phyloP scores from a whole-genome alignment of 73 alveolate genomes.

The Uronychia setigera region DNA sequence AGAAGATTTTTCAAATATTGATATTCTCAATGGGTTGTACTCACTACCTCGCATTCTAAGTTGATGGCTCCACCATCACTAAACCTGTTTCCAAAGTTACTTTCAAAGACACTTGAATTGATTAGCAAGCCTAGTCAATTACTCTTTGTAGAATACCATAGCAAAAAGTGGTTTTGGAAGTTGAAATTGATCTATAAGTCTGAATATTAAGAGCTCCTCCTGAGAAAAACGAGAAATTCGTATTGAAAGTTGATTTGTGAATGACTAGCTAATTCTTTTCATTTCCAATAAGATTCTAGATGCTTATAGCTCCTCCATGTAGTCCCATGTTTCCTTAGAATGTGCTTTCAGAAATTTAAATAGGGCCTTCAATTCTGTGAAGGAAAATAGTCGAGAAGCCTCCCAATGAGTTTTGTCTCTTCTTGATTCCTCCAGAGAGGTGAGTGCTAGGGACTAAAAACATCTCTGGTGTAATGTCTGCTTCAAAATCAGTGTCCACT shows the following conservation, averaged over 20 bases:
- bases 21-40: neutral
- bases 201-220: neutral
- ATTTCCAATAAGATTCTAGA: neutral
- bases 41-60: neutral
- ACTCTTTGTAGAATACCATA: neutral
- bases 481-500: neutral
- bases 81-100: neutral
- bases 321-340: neutral
- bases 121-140: neutral
- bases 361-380: neutral
- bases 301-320: neutral
- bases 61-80: neutral
- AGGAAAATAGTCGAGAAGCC: neutral
- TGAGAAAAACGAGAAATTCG: neutral
- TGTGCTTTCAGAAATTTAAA: neutral
- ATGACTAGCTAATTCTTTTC: neutral
- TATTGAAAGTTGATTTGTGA: neutral
- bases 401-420: neutral
- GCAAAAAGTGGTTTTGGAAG: neutral
- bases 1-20: neutral
- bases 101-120: neutral
- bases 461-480: neutral
- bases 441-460: neutral
- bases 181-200: neutral
- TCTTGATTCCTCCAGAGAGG: neutral